Evolutionary conservation across 495 filamentous ascomycete species (phyloP).

Genomic region (Tetracladium setigerum): DNA sequence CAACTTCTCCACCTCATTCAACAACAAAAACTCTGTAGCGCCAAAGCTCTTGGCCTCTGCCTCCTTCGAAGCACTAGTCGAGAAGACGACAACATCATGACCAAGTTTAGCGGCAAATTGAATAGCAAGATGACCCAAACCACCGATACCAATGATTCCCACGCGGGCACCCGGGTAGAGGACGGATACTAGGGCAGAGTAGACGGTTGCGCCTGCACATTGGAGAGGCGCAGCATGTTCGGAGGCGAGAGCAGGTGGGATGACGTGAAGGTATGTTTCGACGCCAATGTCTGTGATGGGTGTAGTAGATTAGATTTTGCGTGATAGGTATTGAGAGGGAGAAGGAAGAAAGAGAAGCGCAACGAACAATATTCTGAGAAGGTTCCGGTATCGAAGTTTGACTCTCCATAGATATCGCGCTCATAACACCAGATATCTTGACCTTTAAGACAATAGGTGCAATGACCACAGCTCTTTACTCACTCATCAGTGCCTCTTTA

Average conservation of each 20-base stretch:
- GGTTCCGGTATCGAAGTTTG: slow-evolving; percentile 5
- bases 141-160: slow-evolving; percentile 52
- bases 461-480: slow-evolving; percentile 16
- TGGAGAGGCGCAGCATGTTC: slow-evolving; percentile 52
- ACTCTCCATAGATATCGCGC: slow-evolving; percentile 10
- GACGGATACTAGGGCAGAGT: slow-evolving; percentile 31
- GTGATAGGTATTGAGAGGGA: slow-evolving; percentile 33
- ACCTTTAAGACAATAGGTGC: slow-evolving; percentile 13
- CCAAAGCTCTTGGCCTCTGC: slow-evolving; percentile 46
- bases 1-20: slow-evolving; percentile 12
- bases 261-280: slow-evolving; percentile 22
- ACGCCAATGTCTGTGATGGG: slow-evolving; percentile 10
- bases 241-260: slow-evolving; percentile 45
- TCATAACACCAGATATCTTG: slow-evolving; percentile 18
- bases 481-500: neutral
- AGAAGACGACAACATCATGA: slow-evolving; percentile 51
- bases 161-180: slow-evolving; percentile 30
- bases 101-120: slow-evolving; percentile 54
- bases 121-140: slow-evolving; percentile 54
- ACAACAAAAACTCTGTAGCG: slow-evolving; percentile 33
- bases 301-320: slow-evolving; percentile 16
- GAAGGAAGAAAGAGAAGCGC: neutral
- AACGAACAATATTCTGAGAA: slow-evolving; percentile 12
- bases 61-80: slow-evolving; percentile 44
- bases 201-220: slow-evolving; percentile 47